phyloP scores from a whole-genome alignment of 306 rosid species.

The Fagus sylvatica region DNA sequence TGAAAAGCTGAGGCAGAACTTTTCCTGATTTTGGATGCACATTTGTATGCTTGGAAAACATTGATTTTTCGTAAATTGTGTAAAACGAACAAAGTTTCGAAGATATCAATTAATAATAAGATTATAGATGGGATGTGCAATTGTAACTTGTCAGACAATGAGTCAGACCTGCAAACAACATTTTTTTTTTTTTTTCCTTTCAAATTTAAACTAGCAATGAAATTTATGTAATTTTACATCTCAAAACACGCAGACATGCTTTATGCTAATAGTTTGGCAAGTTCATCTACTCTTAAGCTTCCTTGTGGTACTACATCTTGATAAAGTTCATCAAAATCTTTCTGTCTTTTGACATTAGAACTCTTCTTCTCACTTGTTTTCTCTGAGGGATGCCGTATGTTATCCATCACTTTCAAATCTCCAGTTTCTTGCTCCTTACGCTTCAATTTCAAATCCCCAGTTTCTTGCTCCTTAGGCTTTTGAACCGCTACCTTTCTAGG shows the following conservation, averaged over 20 bases:
- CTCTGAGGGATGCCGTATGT: constrained; percentile 19
- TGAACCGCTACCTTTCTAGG: constrained; percentile 32
- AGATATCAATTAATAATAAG: no score
- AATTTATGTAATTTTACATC: neutral
- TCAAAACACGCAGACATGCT: neutral
- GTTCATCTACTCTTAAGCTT: constrained; percentile 81
- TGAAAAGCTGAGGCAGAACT: constrained; percentile 31
- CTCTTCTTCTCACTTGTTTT: constrained; percentile 45
- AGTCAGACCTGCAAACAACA: neutral
- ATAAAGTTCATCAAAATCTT: constrained; percentile 47
- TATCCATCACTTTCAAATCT: constrained; percentile 32
- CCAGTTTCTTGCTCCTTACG: constrained; percentile 17
- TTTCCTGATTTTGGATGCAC: neutral
- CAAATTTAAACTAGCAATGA: neutral
- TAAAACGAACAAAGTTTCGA: neutral
- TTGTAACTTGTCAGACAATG: no score
- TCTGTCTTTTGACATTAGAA: constrained; percentile 39
- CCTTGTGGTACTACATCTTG: constrained; percentile 70
- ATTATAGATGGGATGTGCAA: no score
- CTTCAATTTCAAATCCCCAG: constrained; percentile 19
- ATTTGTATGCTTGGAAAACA: neutral
- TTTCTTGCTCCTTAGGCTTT: constrained; percentile 36
- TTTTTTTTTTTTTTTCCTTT: neutral
- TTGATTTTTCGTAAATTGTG: no score
- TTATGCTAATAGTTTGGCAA: constrained; percentile 73